phyloP scores from a whole-genome alignment of 169 alveolate genomes.

The Plasmodium adleri region DNA sequence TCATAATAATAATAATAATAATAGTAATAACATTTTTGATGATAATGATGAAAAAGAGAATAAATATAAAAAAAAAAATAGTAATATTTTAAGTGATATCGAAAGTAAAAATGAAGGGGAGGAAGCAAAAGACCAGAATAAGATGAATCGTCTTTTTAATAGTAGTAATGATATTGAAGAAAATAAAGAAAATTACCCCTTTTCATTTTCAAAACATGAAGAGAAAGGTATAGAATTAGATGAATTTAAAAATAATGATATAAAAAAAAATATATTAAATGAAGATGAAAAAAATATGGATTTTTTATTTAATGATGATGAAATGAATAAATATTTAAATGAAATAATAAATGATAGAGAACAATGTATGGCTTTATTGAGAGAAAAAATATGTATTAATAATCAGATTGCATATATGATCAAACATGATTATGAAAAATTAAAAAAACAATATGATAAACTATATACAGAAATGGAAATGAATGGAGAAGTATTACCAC shows the following conservation, averaged over 20 bases:
- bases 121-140: neutral
- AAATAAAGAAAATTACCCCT: neutral
- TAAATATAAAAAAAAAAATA: no score
- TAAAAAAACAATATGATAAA: constrained; percentile 81
- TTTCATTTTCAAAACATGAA: neutral
- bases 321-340: constrained; percentile 19
- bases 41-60: no score
- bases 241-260: no score
- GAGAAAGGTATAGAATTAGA: no score
- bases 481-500: constrained; percentile 82
- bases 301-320: constrained; percentile 17
- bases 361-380: constrained; percentile 78
- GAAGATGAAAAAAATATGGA: neutral
- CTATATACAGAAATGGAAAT: constrained; percentile 84
- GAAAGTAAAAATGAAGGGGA: neutral
- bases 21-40: no score
- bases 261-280: neutral
- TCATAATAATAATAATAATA: no score
- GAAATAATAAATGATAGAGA: constrained; percentile 73
- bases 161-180: neutral
- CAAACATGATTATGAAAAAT: constrained; percentile 82
- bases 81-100: neutral
- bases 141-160: neutral
- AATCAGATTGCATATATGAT: constrained; percentile 83
- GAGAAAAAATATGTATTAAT: constrained; percentile 84